Evolutionary conservation across 2,329 filamentous ascomycete genomes (phyloP).

Genomic region (Blastomyces silverae): DNA sequence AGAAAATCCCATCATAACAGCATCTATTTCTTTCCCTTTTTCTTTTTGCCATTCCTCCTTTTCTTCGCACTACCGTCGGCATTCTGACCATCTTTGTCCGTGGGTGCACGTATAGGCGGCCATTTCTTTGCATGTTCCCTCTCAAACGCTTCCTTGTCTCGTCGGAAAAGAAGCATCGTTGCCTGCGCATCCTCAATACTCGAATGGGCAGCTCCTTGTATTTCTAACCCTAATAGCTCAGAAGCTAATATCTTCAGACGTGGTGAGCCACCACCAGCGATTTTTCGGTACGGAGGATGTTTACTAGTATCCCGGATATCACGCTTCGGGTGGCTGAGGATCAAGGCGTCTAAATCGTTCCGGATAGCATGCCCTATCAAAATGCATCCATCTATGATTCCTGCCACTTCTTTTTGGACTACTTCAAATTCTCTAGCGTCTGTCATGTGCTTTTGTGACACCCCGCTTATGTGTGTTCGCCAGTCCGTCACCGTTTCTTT

Average conservation of each 20-base stretch:
- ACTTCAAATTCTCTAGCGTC: slow-evolving; percentile 64
- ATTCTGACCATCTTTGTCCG: slow-evolving; percentile 26
- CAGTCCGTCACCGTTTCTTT: slow-evolving; percentile 78
- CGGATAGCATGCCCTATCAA: slow-evolving; percentile 78
- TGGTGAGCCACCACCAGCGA: slow-evolving; percentile 44
- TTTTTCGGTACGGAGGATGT: slow-evolving; percentile 64
- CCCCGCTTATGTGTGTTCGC: slow-evolving; percentile 78
- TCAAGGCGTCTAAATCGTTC: slow-evolving; percentile 67
- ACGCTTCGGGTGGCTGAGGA: slow-evolving; percentile 67
- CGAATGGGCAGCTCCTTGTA: slow-evolving; percentile 55
- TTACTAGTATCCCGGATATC: slow-evolving; percentile 81
- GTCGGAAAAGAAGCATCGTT: slow-evolving; percentile 80
- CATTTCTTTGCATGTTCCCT: slow-evolving; percentile 66
- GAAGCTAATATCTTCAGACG: slow-evolving; percentile 52
- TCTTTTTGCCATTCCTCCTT: slow-evolving; percentile 46
- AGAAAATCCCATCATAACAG: not conserved
- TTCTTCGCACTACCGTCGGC: slow-evolving; percentile 33
- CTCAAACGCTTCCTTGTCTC: slow-evolving; percentile 79
- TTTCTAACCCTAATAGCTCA: slow-evolving; percentile 52
- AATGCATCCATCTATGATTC: slow-evolving; percentile 62
- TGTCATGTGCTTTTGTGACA: slow-evolving; percentile 65
- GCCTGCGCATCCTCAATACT: slow-evolving; percentile 73
- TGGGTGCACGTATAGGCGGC: slow-evolving; percentile 35
- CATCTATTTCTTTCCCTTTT: slow-evolving; percentile 38
- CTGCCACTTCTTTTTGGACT: slow-evolving; percentile 66